Evolutionary conservation across 2,329 filamentous ascomycete genomes (phyloP), one percentile per base, ranked within the genome.

Genomic region (Monilinia polystroma): DNA sequence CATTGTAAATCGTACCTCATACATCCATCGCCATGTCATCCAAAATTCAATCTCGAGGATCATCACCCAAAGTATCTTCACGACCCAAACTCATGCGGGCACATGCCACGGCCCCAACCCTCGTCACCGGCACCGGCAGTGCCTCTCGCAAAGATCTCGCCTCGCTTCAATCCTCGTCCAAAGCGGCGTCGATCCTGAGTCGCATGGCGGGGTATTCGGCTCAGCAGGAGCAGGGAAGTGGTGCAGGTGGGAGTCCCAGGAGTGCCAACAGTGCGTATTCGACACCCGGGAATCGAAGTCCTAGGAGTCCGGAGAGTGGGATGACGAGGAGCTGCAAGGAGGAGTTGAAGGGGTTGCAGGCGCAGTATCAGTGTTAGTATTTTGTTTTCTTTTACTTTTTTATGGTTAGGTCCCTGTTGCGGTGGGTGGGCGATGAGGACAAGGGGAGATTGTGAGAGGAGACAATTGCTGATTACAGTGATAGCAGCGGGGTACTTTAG

Each of bases 401-500:
- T 18, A 7, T 20, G 3, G 23, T 29, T 26, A 16, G 10, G 1
- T 23, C 16, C 16, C 12, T 14, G 12, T 16, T 8, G 20, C 20
- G 5, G 10, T 3, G 2, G 47, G 29, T 20, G 55, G 14, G 41
- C 1, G 16, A 2, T 23, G 47, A 12, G 11, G n/a, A 51, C 8
- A 20, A 20, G 47, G 47, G 18, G 47, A 49, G 18, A 23, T 7
- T 8, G 47, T 4, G 49, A 26, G 49, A 51, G 49, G 8, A 38
- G 20, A 26, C 18, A 65, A 38, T 29, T 52, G 55, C 65, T 69
- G 56, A 74, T 66, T 53, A 47, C 18, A 32, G 26, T 57, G 52
- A 51, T 66, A 73, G 71, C 79, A 73, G 83, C 81, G 66, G 84
- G 85, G 69, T 91, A 91, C 77, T 87, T 90, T 74, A 90, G 88